Percentiles rank a stretch among this genome's conserved stretches.
Evolutionary conservation across 176 grass and related monocot genomes (phyloP).

Genomic region (Hordeum marinum): DNA sequence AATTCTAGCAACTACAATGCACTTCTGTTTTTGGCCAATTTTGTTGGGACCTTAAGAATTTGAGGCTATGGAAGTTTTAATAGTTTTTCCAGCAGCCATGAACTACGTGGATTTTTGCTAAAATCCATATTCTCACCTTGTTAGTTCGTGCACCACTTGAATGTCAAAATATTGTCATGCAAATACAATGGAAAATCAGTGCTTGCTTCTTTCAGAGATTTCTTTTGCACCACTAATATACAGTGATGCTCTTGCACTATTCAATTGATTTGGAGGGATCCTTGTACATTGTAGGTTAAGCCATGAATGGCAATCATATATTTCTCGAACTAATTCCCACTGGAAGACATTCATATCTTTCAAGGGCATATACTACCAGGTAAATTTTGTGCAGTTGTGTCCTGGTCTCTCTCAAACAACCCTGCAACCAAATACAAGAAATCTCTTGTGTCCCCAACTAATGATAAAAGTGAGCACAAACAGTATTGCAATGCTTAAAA

Average conservation of each 20-base stretch:
- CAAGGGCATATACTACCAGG: conserved; percentile 99
- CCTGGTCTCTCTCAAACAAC: too few species aligned
- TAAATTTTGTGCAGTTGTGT: conserved; percentile 9
- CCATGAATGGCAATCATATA: conserved; percentile 99
- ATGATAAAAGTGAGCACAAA: too few species aligned
- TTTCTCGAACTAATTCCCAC: conserved; percentile 79
- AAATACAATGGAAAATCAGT: not conserved
- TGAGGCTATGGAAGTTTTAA: not conserved
- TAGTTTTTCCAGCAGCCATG: not conserved
- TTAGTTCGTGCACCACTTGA: not conserved
- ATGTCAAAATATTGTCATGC: not conserved
- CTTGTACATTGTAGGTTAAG: conserved; percentile 74
- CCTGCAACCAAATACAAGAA: too few species aligned
- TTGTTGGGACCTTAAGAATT: not conserved
- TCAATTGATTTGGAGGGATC: conserved; percentile 13
- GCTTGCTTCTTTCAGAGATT: not conserved
- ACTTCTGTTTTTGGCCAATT: not conserved
- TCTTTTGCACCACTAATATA: not conserved
- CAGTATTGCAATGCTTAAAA: too few species aligned
- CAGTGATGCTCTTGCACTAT: not conserved
- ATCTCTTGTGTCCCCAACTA: too few species aligned
- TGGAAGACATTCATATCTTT: conserved; percentile 96
- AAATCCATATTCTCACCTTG: not conserved
- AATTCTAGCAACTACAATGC: not conserved
- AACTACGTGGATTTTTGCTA: not conserved